Evolutionary conservation across 768 basidiomycete genomes (phyloP).

Genomic region (Coprinellus aureogranulatus): DNA sequence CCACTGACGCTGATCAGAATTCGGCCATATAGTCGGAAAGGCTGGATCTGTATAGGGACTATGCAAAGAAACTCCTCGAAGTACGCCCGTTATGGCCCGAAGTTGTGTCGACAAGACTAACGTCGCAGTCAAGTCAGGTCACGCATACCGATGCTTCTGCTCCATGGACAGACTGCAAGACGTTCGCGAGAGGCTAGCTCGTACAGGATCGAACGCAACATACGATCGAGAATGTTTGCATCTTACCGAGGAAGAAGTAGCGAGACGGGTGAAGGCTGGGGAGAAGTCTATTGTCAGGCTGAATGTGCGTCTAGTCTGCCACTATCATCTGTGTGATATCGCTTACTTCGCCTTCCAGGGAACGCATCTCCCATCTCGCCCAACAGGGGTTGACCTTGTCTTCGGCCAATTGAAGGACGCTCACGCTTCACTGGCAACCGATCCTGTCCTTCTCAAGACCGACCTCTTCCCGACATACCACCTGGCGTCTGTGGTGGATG

Average conservation of each 20-base stretch:
- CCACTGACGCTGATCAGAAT: conserved; percentile 3
- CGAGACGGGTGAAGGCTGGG: conserved; percentile 67
- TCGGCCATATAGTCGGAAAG: conserved; percentile 73
- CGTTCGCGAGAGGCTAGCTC: conserved; percentile 68
- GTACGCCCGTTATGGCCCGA: conserved; percentile 41
- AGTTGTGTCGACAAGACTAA: neutral
- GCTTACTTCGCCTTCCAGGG: conserved; percentile 40
- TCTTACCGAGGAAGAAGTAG: conserved; percentile 82
- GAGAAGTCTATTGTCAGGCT: conserved; percentile 83
- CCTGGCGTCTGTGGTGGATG: conserved; percentile 92
- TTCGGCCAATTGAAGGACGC: conserved; percentile 75
- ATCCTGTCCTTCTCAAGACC: conserved; percentile 88
- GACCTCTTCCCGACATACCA: conserved; percentile 96
- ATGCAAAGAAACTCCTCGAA: conserved; percentile 72
- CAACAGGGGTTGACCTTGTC: conserved; percentile 62
- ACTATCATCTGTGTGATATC: neutral
- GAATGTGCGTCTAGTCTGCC: conserved; percentile 55
- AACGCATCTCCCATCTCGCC: conserved; percentile 50
- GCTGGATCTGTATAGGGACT: conserved; percentile 75
- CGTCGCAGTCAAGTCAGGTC: conserved; percentile 55
- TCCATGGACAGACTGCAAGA: conserved; percentile 64
- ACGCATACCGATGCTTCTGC: conserved; percentile 96
- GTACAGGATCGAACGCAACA: conserved; percentile 69
- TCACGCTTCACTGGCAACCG: conserved; percentile 76
- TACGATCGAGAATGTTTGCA: conserved; percentile 90